Percentiles rank a stretch among this genome's conserved stretches.
phyloP scores from a whole-genome alignment of 495 filamentous ascomycete genomes.

The Aspergillus bridgeri region DNA sequence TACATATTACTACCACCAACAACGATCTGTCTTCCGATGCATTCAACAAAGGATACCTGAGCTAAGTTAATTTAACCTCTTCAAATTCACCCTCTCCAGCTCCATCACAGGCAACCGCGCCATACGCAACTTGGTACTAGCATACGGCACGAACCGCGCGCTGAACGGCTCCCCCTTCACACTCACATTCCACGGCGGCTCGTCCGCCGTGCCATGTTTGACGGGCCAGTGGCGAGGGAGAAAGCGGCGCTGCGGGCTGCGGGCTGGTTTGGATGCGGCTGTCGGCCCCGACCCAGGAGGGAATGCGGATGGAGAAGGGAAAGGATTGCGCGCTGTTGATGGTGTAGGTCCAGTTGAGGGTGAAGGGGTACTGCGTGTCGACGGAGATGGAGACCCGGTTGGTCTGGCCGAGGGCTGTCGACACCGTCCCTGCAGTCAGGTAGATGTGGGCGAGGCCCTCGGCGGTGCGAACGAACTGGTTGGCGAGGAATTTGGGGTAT shows the following conservation, averaged over 20 bases:
- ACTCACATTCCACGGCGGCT: slow-evolving; percentile 37
- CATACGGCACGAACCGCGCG: slow-evolving; percentile 51
- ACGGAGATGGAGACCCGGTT: slow-evolving; percentile 16
- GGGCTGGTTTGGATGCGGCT: slow-evolving; percentile 12
- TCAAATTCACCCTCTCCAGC: not conserved
- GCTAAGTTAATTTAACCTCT: not conserved
- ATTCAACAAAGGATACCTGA: no score
- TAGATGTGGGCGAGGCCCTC: slow-evolving; percentile 20
- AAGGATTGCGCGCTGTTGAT: slow-evolving; percentile 35
- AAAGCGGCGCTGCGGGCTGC: not conserved
- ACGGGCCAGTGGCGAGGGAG: slow-evolving; percentile 38
- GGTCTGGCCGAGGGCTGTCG: slow-evolving; percentile 2
- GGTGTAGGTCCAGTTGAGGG: slow-evolving; percentile 41
- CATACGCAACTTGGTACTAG: slow-evolving; percentile 54
- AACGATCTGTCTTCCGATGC: no score
- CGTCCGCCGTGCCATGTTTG: slow-evolving; percentile 42
- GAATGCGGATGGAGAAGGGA: slow-evolving; percentile 47
- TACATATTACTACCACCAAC: no score
- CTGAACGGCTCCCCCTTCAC: slow-evolving; percentile 36
- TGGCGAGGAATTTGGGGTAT: slow-evolving; percentile 53
- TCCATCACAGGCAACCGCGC: slow-evolving; percentile 41
- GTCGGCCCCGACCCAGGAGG: slow-evolving; percentile 36
- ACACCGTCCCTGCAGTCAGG: slow-evolving; percentile 16
- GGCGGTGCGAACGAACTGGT: slow-evolving; percentile 15
- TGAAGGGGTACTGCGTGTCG: slow-evolving; percentile 53